These are phyloP conservation scores for Mucor circinelloides DNA, from an alignment of 371 early-diverging fungal species.

Conservation along the genomic window DNA sequence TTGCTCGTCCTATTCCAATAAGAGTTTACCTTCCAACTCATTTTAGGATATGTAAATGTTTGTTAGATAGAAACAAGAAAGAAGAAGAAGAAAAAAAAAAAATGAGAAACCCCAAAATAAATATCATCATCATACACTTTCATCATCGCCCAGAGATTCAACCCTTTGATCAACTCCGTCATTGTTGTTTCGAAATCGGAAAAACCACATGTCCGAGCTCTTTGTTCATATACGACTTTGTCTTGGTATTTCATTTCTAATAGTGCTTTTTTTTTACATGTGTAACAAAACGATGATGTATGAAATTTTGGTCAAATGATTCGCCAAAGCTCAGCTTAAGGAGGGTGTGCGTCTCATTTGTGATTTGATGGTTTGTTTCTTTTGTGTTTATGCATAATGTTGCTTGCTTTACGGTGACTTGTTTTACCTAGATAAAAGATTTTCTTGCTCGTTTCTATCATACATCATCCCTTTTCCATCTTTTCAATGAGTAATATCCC, in stretches of 20 bases:
- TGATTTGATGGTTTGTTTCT: not conserved
- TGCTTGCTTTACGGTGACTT: constrained; percentile 1
- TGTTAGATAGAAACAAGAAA: not conserved
- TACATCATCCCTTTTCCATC: not conserved
- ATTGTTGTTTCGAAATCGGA: not conserved
- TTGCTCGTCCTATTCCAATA: not conserved
- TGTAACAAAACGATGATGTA: not conserved
- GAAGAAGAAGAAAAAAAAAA: not conserved
- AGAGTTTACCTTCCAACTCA: constrained; percentile 12
- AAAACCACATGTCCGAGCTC: not conserved
- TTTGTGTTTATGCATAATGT: not conserved
- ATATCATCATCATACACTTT: not conserved
- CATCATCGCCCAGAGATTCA: not conserved
- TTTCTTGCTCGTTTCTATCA: not conserved
- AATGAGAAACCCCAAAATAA: not conserved
- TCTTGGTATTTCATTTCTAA: not conserved
- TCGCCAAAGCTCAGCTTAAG: not conserved
- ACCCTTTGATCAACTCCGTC: not conserved
- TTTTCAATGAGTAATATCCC: not conserved
- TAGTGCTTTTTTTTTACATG: not conserved
- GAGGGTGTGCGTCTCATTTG: not conserved
- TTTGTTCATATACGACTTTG: not conserved
- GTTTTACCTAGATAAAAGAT: constrained; percentile 7
- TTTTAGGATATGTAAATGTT: not conserved
- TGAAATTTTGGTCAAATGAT: not conserved